These are phyloP conservation scores for Antrodiella citrinella DNA, from an alignment of 768 basidiomycete genomes.

Conservation along the genomic window DNA sequence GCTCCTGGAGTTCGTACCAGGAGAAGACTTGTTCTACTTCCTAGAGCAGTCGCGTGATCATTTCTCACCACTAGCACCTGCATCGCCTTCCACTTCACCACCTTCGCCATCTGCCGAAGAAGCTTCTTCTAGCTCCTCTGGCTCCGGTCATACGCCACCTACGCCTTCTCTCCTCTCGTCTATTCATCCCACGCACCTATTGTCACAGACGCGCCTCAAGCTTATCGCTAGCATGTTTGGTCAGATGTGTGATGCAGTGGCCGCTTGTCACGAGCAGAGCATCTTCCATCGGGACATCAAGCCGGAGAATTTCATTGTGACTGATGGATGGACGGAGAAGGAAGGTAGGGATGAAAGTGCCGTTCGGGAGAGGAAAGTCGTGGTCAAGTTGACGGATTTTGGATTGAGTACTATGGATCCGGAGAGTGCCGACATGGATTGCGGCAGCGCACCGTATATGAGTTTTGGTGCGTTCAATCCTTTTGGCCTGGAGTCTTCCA, in stretches of 20 bases:
- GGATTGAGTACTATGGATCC: conserved; percentile 87
- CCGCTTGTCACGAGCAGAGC: conserved; percentile 82
- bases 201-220: conserved; percentile 81
- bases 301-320: conserved; percentile 97
- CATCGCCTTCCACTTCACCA: conserved; percentile 32
- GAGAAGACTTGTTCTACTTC: conserved; percentile 97
- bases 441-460: conserved; percentile 98
- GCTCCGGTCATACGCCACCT: conserved; percentile 67
- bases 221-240: conserved; percentile 96
- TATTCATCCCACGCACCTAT: conserved; percentile 68
- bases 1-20: conserved; percentile 91
- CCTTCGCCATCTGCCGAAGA: conserved; percentile 62
- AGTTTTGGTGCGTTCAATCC: conserved; percentile 65
- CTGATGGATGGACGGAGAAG: conserved; percentile 60
- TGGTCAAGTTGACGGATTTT: conserved; percentile 97
- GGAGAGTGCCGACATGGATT: conserved; percentile 93
- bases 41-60: conserved; percentile 93
- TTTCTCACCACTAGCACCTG: conserved; percentile 37
- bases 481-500: background rate
- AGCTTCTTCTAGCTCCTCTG: conserved; percentile 28
- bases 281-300: conserved; percentile 98
- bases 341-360: conserved; percentile 20
- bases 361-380: conserved; percentile 71
- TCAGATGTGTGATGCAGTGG: conserved; percentile 98
- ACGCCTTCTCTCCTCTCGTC: conserved; percentile 89